A percentile compares a stretch with the other conserved stretches of the same genome.
Conservation (phyloP, 78 protist genomes). For the Acrasis kona region DNA sequence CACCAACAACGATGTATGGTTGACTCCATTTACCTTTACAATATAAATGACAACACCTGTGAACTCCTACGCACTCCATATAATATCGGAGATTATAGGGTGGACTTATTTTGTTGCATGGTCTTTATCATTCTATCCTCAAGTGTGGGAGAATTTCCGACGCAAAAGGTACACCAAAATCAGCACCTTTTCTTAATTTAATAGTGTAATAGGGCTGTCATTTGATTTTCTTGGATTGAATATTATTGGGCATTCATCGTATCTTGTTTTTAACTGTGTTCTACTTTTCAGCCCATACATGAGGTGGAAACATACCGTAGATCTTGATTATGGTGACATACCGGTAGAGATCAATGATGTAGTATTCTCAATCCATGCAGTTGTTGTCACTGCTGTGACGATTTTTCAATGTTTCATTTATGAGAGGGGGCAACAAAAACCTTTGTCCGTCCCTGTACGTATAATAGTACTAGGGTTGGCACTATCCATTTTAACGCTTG, state of each 20-base stretch:
- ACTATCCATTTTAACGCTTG: not conserved
- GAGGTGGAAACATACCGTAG: not conserved
- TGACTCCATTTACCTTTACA: too few species aligned
- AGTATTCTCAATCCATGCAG: conserved; percentile 74
- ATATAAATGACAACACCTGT: too few species aligned
- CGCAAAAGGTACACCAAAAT: too few species aligned
- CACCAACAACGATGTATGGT: too few species aligned
- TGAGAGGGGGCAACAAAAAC: conserved; percentile 37
- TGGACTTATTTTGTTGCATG: conserved; percentile 76
- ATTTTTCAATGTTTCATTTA: conserved; percentile 56
- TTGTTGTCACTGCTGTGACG: conserved; percentile 38
- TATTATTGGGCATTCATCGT: conserved; percentile 66
- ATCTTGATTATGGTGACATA: not conserved
- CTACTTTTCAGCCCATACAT: conserved; percentile 24
- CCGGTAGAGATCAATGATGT: conserved; percentile 75
- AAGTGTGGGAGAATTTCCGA: conserved; percentile 45
- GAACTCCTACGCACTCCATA: too few species aligned
- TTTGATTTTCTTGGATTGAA: conserved; percentile 60
- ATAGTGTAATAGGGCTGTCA: conserved; percentile 53
- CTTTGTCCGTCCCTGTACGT: not conserved
- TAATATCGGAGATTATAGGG: too few species aligned
- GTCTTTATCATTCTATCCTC: conserved; percentile 79
- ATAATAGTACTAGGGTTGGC: not conserved
- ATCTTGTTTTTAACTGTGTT: conserved; percentile 39
- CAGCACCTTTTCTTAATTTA: too few species aligned